A percentile compares a stretch with the other conserved stretches of the same genome.
Evolutionary conservation across 2,329 filamentous ascomycete species (phyloP).

Genomic region (Aspergillus sp.): DNA sequence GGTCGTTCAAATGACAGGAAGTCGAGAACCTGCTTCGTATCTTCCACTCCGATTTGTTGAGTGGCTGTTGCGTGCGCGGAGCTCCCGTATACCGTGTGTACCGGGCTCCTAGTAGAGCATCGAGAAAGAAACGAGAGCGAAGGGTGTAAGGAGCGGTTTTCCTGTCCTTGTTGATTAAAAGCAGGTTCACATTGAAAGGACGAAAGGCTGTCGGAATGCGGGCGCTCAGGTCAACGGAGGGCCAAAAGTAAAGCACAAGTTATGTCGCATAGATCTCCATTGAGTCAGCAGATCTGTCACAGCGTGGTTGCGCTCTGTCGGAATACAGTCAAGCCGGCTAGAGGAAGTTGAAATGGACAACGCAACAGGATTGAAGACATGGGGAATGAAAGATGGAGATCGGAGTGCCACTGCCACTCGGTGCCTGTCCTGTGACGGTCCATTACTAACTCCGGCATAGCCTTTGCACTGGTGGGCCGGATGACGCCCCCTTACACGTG

Average conservation of each 20-base stretch:
- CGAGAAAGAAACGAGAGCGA: slow-evolving; percentile 8
- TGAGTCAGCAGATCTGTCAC: slow-evolving; percentile 9
- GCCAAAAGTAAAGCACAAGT: slow-evolving; percentile 5
- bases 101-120: neutral
- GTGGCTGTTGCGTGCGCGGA: slow-evolving; percentile 34
- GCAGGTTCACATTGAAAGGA: slow-evolving; percentile 5
- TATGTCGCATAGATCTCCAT: slow-evolving; percentile 5
- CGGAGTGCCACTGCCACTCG: slow-evolving; percentile 11
- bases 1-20: slow-evolving; percentile 46
- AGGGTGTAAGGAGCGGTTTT: neutral
- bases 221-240: slow-evolving; percentile 11
- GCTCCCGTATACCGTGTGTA: slow-evolving; percentile 34
- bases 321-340: neutral
- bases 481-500: slow-evolving; percentile 6
- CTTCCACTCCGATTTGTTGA: slow-evolving; percentile 28
- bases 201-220: neutral
- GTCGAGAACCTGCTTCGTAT: slow-evolving; percentile 43
- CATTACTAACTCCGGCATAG: slow-evolving; percentile 5
- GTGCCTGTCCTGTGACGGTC: slow-evolving; percentile 4
- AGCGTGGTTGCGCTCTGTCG: neutral
- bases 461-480: neutral
- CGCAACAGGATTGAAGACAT: slow-evolving; percentile 9
- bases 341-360: slow-evolving; percentile 6
- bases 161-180: neutral
- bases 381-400: slow-evolving; percentile 9